Base-by-base conservation (phyloP, 768 basidiomycete genomes). In the Pleurotus salmoneostramineus region DNA sequence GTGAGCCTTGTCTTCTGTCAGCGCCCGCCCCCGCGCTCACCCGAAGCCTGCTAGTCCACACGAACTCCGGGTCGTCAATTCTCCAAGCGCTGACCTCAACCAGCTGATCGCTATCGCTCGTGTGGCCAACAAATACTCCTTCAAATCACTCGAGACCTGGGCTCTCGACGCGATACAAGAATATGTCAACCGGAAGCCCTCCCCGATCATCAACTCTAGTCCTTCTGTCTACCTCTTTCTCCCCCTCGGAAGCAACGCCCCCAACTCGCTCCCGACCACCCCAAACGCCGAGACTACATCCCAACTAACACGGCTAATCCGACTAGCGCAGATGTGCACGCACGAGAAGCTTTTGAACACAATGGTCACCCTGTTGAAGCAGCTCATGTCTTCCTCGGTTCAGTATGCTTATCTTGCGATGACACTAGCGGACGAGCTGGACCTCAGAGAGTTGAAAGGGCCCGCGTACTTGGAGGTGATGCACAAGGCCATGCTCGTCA, bases 91-190 rank as follows among this genome's bases (percentile, higher is more conserved):
- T 27, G 77, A 89, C 60, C 75, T 90, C 11, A 67, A 72, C 34
- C 73, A 74, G 48, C 76, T 87, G 37, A 79, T 84, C 58, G 80
- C 87, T 65, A 83, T 91, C 58, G 84, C 85, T 3, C 79, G 78
- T 7, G 74, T 90, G 10, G 77, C 87, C 31, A 84, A 83, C 73
- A 91, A 90, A 71, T 91, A 91, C 63, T 78, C 82, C 21, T 90
- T 89, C 80, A 87, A 83, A 67, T 81, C 83, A 6, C 68, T 87
- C 34, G 89, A 91, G 67, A 84, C 82, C 1, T 91, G 89, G 89
- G 81, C 87, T 1, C 75, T 91, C 15, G 85, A 88, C 60, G 83
- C 79, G n/a, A 84, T 91, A 48, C 84, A 87, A 60, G 82, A 84
- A 64, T 85, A 81, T 59, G 81, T 89, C 21, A 83, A 83, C 60